phyloP scores from a whole-genome alignment of 2,329 filamentous ascomycete genomes.

The Cercospora sesami region DNA sequence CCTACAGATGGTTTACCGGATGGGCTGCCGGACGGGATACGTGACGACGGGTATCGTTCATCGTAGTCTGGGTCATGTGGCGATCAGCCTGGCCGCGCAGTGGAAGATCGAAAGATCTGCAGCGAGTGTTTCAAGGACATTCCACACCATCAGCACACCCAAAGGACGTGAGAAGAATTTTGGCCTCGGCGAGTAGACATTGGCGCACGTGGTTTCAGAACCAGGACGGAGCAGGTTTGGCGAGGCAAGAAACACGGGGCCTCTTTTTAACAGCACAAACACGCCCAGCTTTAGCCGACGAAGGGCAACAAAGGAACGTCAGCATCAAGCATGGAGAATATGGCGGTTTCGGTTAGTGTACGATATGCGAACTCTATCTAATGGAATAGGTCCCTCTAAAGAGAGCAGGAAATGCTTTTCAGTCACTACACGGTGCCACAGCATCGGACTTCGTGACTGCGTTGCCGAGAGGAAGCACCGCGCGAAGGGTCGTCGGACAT shows the following conservation, averaged over 20 bases:
- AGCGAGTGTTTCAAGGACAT: not conserved
- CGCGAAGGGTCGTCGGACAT: too few species aligned
- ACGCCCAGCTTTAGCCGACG: not conserved
- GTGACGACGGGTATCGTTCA: constrained; percentile 1
- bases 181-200: not conserved
- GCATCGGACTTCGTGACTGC: too few species aligned
- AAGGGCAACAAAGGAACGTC: not conserved
- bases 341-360: not conserved
- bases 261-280: not conserved
- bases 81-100: not conserved
- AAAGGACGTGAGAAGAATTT: not conserved
- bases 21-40: constrained; percentile 10
- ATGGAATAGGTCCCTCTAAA: not conserved
- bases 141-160: not conserved
- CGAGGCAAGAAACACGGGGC: not conserved
- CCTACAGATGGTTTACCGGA: constrained; percentile 1
- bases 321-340: not conserved
- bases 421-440: not conserved
- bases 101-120: not conserved
- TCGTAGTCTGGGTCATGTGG: constrained; percentile 7
- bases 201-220: not conserved
- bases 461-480: too few species aligned
- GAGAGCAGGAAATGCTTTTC: not conserved
- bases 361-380: not conserved
- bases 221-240: not conserved